Percentiles rank a stretch among this genome's conserved stretches.
phyloP scores from a whole-genome alignment of 768 basidiomycete genomes.

The Polyporus arcularius region DNA sequence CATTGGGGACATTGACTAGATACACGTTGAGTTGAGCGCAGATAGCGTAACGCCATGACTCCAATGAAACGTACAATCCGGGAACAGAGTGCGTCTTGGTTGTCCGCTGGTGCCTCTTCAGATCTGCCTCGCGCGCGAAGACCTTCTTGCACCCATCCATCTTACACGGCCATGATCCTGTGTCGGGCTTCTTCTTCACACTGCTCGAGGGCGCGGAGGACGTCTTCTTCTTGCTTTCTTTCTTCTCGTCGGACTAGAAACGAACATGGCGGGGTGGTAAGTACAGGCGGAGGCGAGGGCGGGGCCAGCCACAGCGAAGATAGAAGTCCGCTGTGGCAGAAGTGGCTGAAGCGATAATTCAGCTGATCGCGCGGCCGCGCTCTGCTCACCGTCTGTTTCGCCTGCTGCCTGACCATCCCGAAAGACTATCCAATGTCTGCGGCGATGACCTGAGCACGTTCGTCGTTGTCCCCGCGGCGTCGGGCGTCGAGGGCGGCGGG shows the following conservation, averaged over 20 bases:
- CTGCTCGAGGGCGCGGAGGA: constrained; percentile 20
- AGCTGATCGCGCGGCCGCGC: constrained; percentile 17
- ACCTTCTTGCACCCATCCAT: constrained; percentile 82
- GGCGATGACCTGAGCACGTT: not conserved
- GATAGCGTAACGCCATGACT: constrained; percentile 27
- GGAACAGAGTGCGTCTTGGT: constrained; percentile 77
- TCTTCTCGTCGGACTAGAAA: constrained; percentile 43
- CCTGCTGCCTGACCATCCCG: constrained; percentile 30
- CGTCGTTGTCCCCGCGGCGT: not conserved
- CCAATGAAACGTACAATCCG: constrained; percentile 53
- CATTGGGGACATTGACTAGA: constrained; percentile 64
- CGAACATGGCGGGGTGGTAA: constrained; percentile 6
- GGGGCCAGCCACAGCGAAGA: constrained; percentile 25
- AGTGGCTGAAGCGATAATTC: constrained; percentile 32
- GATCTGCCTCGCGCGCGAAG: constrained; percentile 80
- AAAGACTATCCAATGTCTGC: not conserved
- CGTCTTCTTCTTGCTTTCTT: constrained; percentile 43
- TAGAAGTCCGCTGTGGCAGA: constrained; percentile 22
- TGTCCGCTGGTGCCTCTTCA: constrained; percentile 80
- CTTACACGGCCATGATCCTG: constrained; percentile 75
- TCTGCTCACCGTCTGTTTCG: constrained; percentile 36
- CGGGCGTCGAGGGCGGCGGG: not conserved
- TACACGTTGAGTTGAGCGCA: constrained; percentile 7
- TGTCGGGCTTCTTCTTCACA: constrained; percentile 49
- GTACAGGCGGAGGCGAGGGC: constrained; percentile 2